Base-by-base conservation (phyloP, 2,329 filamentous ascomycete species). In the Mycosphaerella sp. region DNA sequence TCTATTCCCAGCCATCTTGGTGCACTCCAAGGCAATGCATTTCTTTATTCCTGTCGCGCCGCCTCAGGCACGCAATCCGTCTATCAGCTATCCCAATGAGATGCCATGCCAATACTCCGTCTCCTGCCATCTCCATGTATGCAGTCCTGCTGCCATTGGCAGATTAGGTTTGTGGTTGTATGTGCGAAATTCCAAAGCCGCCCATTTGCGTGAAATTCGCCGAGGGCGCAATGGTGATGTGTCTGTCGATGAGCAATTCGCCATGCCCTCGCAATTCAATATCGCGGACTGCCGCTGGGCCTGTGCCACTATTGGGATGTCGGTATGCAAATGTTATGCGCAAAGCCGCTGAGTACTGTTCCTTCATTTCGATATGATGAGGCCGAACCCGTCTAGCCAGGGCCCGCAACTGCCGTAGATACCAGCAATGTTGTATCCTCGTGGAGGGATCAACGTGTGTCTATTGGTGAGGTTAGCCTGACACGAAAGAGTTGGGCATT, bases 391-490 rank as follows among this genome's bases (percentile, higher is more conserved):
- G 67, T 95, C 89, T 17, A 96, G 73, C 88, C 88, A 95, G 43
- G 79, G 68, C 34, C 78, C 89, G 64, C 83, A 87, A 45, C 86
- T 87, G 50, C 93, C 93, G 9, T 87, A 86, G 57, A 97, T 78
- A 53, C 93, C 93, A 55, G 87, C 90, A 64, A 97, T 85, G 59
- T 78, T 87, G 71, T 93, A 96, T 43, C 91, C 91, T 59, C 86
- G 79, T 9, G 93, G 93, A 45, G 91, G 89, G 60, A 97, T 87
- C 54, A 98, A 76, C 30, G 84, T 93, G 68, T 90, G 85, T 57
- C 91, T 96, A 41, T 18, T 6, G 3, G 3, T 12, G 2, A 9
- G 36, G 55, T 63, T 49, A 62, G 60, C 71, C 35, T 16, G 14
- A 17, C n/a, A 10, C 13, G 9, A 16, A 12, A 17, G 39, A 17